These are phyloP conservation scores for Penicillium fuscoglaucum DNA, from an alignment of 2,329 filamentous ascomycete species.

Conservation along the genomic window DNA sequence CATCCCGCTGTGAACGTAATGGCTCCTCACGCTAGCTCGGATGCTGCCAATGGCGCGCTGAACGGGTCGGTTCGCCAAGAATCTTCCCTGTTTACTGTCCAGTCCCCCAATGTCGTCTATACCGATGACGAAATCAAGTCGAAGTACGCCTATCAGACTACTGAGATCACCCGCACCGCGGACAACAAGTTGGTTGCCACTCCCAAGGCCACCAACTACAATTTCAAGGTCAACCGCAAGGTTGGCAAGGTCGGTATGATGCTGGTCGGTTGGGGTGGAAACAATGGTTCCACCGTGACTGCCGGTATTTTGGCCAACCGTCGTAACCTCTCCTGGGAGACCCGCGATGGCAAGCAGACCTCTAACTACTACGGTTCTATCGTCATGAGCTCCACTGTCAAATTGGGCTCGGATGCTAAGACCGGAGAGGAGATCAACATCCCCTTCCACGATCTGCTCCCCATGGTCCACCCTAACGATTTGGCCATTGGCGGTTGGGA, in stretches of 20 bases:
- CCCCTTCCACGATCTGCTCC: conserved; percentile 88
- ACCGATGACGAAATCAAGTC: conserved; percentile 84
- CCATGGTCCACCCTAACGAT: conserved; percentile 97
- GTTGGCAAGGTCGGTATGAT: conserved; percentile 94
- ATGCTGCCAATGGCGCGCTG: conserved; percentile 57
- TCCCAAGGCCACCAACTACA: conserved; percentile 85
- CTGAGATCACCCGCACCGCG: conserved; percentile 69
- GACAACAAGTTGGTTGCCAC: conserved; percentile 78
- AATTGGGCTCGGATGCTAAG: conserved; percentile 83
- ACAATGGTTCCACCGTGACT: conserved; percentile 96
- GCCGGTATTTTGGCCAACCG: conserved; percentile 97
- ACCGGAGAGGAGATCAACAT: conserved; percentile 91
- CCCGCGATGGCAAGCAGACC: conserved; percentile 78
- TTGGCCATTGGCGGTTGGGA: conserved; percentile 96
- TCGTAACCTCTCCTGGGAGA: conserved; percentile 83
- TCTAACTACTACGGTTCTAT: conserved; percentile 99
- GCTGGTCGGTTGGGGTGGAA: conserved; percentile 96
- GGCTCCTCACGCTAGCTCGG: conserved; percentile 83
- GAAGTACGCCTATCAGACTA: conserved; percentile 96
- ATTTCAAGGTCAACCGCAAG: conserved; percentile 96
- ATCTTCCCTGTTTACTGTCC: conserved; percentile 72
- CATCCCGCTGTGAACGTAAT: conserved; percentile 56
- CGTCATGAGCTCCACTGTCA: conserved; percentile 95
- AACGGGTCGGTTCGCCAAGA: conserved; percentile 52
- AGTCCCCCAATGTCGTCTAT: conserved; percentile 91